Conservation (phyloP, 305 asterid genomes). For the Fraxinus greggii region DNA sequence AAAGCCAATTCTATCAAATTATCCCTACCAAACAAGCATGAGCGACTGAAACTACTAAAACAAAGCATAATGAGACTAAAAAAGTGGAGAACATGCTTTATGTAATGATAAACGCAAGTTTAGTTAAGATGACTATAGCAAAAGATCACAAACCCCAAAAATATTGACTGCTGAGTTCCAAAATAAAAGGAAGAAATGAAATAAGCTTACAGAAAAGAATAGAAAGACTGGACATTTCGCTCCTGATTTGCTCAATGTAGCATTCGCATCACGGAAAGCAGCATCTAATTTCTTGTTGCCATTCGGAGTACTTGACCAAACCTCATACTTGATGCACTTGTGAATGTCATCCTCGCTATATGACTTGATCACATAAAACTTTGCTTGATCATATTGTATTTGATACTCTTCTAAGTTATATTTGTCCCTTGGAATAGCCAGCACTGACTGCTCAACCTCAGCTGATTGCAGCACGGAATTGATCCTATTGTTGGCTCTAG, state of each 20-base stretch:
- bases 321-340: conserved; percentile 64
- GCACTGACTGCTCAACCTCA: conserved; percentile 42
- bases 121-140: neutral
- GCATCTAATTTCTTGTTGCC: conserved; percentile 62
- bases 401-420: conserved; percentile 52
- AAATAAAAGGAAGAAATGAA: neutral
- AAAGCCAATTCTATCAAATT: neutral
- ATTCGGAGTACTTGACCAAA: conserved; percentile 71
- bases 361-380: conserved; percentile 64
- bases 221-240: conserved; percentile 54
- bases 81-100: neutral
- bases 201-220: conserved; percentile 56
- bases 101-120: neutral
- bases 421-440: conserved; percentile 39
- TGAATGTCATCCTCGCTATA: conserved; percentile 67
- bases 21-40: neutral
- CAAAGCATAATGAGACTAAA: neutral
- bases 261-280: conserved; percentile 55
- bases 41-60: neutral
- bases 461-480: conserved; percentile 31
- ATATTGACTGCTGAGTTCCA: neutral
- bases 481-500: conserved; percentile 50
- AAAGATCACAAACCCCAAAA: neutral
- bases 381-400: conserved; percentile 48
- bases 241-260: conserved; percentile 41